These are phyloP conservation scores for Botrytis tulipae DNA, from an alignment of 2,329 filamentous ascomycete species.

Conservation along the genomic window DNA sequence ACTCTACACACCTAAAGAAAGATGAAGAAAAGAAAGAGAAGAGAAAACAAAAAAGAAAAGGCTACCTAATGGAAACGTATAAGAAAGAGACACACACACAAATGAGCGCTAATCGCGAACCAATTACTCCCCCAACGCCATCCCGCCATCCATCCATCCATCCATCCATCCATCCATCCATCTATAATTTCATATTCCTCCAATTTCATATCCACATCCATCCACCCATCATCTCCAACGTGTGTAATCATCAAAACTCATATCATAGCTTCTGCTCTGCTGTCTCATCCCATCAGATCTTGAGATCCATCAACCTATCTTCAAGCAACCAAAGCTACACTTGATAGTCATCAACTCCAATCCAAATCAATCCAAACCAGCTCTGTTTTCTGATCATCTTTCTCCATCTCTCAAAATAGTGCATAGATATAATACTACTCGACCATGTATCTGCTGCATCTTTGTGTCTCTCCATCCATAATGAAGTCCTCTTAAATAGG, in stretches of 20 bases:
- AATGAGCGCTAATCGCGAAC: background rate
- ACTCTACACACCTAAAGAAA: background rate
- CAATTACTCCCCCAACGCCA: slow-evolving; percentile 2
- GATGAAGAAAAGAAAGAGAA: background rate
- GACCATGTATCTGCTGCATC: background rate
- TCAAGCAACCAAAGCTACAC: background rate
- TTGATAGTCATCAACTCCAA: background rate
- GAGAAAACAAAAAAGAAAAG: background rate
- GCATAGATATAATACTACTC: background rate
- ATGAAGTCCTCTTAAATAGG: background rate
- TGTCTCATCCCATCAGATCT: background rate
- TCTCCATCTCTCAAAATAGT: background rate
- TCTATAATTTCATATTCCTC: background rate
- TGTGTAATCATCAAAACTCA: slow-evolving; percentile 7
- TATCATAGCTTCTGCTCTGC: background rate
- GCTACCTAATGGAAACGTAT: background rate
- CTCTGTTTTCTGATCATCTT: background rate
- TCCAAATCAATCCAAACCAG: background rate
- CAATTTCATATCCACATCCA: slow-evolving; percentile 1
- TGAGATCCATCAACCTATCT: background rate
- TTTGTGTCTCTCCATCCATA: background rate
- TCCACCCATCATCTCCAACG: background rate
- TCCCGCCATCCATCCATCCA: slow-evolving; percentile 1
- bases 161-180: background rate
- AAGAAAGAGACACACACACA: background rate